Percentiles rank a stretch among this genome's conserved stretches.
phyloP scores from a whole-genome alignment of 2,329 filamentous ascomycete genomes.

The Pseudogymnoascus sp. region DNA sequence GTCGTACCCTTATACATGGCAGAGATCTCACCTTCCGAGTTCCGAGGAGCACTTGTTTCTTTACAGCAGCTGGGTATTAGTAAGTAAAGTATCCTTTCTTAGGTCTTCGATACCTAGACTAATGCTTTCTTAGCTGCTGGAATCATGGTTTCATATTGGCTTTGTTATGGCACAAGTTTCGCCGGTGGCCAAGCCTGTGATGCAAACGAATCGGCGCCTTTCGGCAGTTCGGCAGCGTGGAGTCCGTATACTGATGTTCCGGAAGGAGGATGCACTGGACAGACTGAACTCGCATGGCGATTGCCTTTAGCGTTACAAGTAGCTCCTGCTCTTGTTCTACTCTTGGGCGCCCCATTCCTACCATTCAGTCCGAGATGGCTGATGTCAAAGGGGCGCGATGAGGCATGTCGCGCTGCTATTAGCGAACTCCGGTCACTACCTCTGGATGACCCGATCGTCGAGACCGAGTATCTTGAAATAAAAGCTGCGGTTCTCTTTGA shows the following conservation, averaged over 20 bases:
- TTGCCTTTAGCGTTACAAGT: slow-evolving; percentile 20
- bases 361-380: slow-evolving; percentile 25
- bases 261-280: slow-evolving; percentile 18
- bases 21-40: slow-evolving; percentile 43
- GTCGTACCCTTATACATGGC: slow-evolving; percentile 46
- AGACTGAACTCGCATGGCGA: slow-evolving; percentile 27
- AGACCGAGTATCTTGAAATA: slow-evolving; percentile 27
- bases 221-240: slow-evolving; percentile 11
- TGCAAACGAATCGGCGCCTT: slow-evolving; percentile 17
- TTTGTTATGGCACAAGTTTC: slow-evolving; percentile 36
- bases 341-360: slow-evolving; percentile 13
- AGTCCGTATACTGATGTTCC: slow-evolving; percentile 15
- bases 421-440: slow-evolving; percentile 21
- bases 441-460: slow-evolving; percentile 18
- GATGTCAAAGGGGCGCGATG: slow-evolving; percentile 26
- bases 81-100: background rate
- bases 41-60: slow-evolving; percentile 53
- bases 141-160: slow-evolving; percentile 40
- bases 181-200: slow-evolving; percentile 35
- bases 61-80: slow-evolving; percentile 45
- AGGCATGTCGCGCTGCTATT: slow-evolving; percentile 21
- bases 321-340: slow-evolving; percentile 16
- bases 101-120: background rate
- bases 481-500: slow-evolving; percentile 28
- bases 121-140: slow-evolving; percentile 42